Evolutionary conservation across 1,139 yeast species (phyloP), one percentile per base, ranked within the genome.

Genomic region (Protomyces arabidopsidicola): DNA sequence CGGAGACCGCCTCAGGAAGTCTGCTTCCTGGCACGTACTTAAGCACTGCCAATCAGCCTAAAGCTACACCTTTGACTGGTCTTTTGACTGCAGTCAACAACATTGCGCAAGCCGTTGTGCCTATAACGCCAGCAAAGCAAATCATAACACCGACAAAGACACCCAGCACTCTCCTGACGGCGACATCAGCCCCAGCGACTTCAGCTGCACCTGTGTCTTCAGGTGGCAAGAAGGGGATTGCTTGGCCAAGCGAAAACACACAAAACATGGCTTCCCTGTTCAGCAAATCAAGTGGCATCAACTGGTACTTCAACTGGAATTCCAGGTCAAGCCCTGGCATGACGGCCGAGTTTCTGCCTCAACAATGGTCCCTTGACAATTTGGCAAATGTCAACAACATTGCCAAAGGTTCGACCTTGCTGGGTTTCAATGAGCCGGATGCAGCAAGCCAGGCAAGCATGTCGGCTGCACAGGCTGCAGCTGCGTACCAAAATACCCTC

Each of bases 351-450:
- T 50, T 53, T 36, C 52, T 50, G 24, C 50, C 53, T 20, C 60
- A 59, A 38, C 63, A 63, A 42, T 53, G 57, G 61, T 59, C 64
- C 5, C 45, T 45, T 24, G 53, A 42, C 53, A 48, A 57, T 45
- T 6, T 53, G 31, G 45, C 24, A 22, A 56, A 56, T 18, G 54
- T 60, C 18, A 51, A 54, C 3, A 34, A 34, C 8, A 16, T 59
- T 14, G 45, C 60, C 9, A 55, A 53, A 24, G 65, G 65, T 10
- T 51, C 53, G 31, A 63, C 65, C 24, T 38, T 63, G 45, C 20
- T 63, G 20, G 65, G 65, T 12, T 63, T 59, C 59, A 63, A 63
- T 31, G 65, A 63, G 42, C 65, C 65, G n/a, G 65, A 63, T 36
- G 54, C 48, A 31, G 31, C 52, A 14, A 53, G 63, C 1, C 61